These are phyloP conservation scores for Xylaria castorea DNA, from an alignment of 495 filamentous ascomycete genomes.

Conservation along the genomic window DNA sequence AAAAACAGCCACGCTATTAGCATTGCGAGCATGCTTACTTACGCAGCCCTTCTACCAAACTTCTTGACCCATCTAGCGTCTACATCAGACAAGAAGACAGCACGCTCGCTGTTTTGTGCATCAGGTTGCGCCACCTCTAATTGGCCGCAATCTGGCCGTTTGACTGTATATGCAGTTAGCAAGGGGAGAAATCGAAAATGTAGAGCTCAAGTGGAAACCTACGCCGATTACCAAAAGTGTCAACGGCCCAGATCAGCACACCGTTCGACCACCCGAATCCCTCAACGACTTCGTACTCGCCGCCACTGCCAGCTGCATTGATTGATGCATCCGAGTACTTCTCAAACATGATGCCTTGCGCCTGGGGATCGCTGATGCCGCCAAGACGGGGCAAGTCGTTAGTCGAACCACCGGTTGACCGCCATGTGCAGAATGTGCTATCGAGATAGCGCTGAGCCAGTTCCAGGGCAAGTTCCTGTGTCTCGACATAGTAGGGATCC, in stretches of 20 bases:
- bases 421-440: conserved; percentile 60
- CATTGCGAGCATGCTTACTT: neutral
- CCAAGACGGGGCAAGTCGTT: conserved; percentile 49
- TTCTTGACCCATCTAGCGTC: conserved; percentile 51
- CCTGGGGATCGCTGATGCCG: conserved; percentile 41
- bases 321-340: conserved; percentile 57
- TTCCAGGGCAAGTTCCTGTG: conserved; percentile 47
- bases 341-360: conserved; percentile 56
- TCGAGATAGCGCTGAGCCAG: conserved; percentile 58
- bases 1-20: neutral
- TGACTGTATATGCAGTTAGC: conserved; percentile 31
- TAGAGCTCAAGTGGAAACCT: neutral
- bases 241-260: conserved; percentile 57
- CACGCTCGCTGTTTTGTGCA: conserved; percentile 37
- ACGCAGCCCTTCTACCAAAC: conserved; percentile 35
- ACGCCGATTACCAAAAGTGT: conserved; percentile 50
- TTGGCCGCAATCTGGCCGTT: conserved; percentile 52
- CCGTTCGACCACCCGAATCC: conserved; percentile 62
- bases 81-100: conserved; percentile 48
- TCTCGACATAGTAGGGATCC: conserved; percentile 50
- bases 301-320: conserved; percentile 55
- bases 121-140: conserved; percentile 46
- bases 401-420: conserved; percentile 55
- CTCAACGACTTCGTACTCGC: conserved; percentile 60
- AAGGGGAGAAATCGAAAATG: neutral